phyloP scores from a whole-genome alignment of 768 basidiomycete genomes.

The Amanita pallidorosea region DNA sequence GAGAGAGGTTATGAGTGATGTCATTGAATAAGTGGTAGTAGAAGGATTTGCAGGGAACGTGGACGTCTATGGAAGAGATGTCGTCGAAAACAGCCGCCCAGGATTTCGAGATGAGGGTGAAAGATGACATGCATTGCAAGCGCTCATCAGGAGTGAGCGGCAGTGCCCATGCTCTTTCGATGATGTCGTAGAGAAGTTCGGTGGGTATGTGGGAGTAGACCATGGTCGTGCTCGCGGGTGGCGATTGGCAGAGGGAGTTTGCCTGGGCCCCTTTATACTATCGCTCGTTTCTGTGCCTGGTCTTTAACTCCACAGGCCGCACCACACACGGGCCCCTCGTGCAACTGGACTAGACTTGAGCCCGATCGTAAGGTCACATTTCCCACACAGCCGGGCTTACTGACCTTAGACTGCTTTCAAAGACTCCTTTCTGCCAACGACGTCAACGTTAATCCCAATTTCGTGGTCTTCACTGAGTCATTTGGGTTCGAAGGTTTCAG shows the following conservation, averaged over 20 bases:
- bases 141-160: background rate
- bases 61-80: background rate
- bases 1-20: background rate
- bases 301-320: background rate
- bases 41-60: constrained; percentile 5
- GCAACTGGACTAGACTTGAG: background rate
- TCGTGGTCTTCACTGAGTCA: no score
- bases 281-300: background rate
- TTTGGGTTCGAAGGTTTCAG: no score
- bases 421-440: no score
- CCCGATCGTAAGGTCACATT: background rate
- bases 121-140: background rate
- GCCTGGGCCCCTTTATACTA: background rate
- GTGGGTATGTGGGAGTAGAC: background rate
- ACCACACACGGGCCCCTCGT: background rate
- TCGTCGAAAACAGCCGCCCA: background rate
- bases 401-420: no score
- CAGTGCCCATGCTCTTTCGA: background rate
- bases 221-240: background rate
- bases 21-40: constrained; percentile 1
- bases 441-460: no score
- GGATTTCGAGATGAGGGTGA: background rate
- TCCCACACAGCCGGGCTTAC: no score
- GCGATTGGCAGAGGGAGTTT: background rate
- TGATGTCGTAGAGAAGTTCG: constrained; percentile 3